Conservation (phyloP, 441 rosid genomes). For the Hura crepitans region DNA sequence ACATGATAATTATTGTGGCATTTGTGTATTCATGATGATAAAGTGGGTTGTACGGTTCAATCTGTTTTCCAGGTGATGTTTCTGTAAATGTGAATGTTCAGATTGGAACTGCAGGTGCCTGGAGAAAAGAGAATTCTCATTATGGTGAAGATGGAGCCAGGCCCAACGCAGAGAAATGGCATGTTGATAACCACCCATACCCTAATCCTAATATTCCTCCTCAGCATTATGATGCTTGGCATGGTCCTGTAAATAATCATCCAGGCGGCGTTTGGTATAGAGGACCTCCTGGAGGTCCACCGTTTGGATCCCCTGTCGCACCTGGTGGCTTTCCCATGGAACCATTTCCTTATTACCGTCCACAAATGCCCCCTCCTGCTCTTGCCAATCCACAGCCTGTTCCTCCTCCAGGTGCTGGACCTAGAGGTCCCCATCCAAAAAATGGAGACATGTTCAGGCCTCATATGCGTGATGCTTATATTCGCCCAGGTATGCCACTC, state of each 20-base stretch:
- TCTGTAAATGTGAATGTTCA: conserved; percentile 36
- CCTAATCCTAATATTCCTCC: conserved; percentile 55
- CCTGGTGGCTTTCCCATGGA: conserved; percentile 86
- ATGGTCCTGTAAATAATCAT: conserved; percentile 72
- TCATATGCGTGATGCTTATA: conserved; percentile 70
- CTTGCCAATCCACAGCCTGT: conserved; percentile 51
- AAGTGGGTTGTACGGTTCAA: neutral
- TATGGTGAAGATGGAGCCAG: conserved; percentile 57
- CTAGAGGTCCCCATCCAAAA: conserved; percentile 63
- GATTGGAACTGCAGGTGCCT: conserved; percentile 44
- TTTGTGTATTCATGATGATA: neutral
- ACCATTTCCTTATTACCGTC: conserved; percentile 74
- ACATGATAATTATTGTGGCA: neutral
- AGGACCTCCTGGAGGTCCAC: conserved; percentile 73
- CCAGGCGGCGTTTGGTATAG: conserved; percentile 87
- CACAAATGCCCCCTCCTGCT: conserved; percentile 60
- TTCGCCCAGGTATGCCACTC: conserved; percentile 74
- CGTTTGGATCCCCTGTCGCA: conserved; percentile 66
- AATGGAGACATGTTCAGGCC: conserved; percentile 80
- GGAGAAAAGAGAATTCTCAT: conserved; percentile 61
- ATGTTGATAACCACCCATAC: conserved; percentile 50
- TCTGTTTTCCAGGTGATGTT: conserved; percentile 39
- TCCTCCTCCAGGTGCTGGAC: conserved; percentile 63
- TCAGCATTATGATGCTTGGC: conserved; percentile 75
- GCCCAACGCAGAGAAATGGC: conserved; percentile 62